Base-by-base conservation (phyloP, 768 basidiomycete species). In the Chalciporus piperatus region DNA sequence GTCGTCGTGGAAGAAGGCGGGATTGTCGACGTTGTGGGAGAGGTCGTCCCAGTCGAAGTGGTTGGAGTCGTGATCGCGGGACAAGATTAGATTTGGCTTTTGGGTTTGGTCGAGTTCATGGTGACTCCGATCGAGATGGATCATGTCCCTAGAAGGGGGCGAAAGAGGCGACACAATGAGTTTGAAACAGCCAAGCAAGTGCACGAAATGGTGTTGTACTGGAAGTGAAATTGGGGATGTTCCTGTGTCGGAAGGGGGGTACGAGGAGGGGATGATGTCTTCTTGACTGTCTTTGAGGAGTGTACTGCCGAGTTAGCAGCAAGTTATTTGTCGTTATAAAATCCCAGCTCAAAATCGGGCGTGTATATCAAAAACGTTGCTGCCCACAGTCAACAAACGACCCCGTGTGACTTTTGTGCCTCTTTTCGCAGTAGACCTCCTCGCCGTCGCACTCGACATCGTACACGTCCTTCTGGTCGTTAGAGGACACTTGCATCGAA, bases 111-210 rank as follows among this genome's bases (percentile, higher is more conserved):
- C 63, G 50, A 68, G 69, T 59, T 73, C 65, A 59, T 71, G 70
- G 63, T 70, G 74, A 69, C 74, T 75, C 59, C 70, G 77, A 78
- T 79, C 78, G 71, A 79, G 71, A 70, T 76, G 74, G 70, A 79
- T 76, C 78, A 79, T 79, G 61, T 63, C 49, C 55, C 45, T 47
- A 37, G 20, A 13, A 45, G 32, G n/a, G 19, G 39, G 28, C 8
- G 25, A 9, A 20, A 30, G 27, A 17, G 20, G 22, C 41, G 43
- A 14, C 8, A 38, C 11, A 20, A 45, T n/a, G 32, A 39, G 45
- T 14, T 41, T 37, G 40, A n/a, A 46, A 50, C 48, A 51, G 52
- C 47, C 48, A 47, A 30, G 39, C n/a, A 23, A n/a, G 41, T 19
- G 28, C 27, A 38, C 47, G 48, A 30, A 39, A 19, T 42, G 41